phyloP scores from a whole-genome alignment of 2,329 filamentous ascomycete genomes.

The Amylocarpus encephaloides region DNA sequence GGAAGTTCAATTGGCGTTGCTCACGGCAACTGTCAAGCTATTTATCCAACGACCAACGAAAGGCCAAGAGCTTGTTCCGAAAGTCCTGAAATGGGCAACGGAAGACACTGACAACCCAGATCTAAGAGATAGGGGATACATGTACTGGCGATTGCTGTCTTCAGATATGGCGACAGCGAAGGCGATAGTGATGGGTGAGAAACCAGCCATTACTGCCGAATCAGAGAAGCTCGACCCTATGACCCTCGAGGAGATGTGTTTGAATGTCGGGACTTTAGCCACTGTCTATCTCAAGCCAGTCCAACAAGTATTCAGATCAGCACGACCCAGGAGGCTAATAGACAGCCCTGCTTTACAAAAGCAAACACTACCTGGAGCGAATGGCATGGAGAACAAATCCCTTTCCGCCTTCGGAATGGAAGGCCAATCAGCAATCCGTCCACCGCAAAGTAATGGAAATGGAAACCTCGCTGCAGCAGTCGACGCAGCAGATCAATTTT shows the following conservation, averaged over 20 bases:
- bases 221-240: constrained; percentile 86
- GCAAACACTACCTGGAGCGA: constrained; percentile 49
- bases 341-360: constrained; percentile 84
- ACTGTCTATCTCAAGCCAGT: constrained; percentile 98
- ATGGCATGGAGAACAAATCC: constrained; percentile 52
- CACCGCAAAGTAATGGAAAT: constrained; percentile 22
- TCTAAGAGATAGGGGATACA: constrained; percentile 90
- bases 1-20: constrained; percentile 87
- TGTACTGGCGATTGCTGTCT: constrained; percentile 97
- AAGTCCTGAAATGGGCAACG: constrained; percentile 96
- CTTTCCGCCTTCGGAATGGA: constrained; percentile 51
- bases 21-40: constrained; percentile 94
- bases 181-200: constrained; percentile 91
- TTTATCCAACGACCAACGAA: constrained; percentile 97
- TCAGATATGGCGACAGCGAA: constrained; percentile 85
- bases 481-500: constrained; percentile 83
- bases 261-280: constrained; percentile 90
- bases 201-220: constrained; percentile 92
- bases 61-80: constrained; percentile 85
- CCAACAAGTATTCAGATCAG: constrained; percentile 90
- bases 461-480: constrained; percentile 64
- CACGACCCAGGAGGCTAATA: constrained; percentile 69
- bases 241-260: constrained; percentile 93
- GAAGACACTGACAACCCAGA: constrained; percentile 99
- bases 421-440: constrained; percentile 29